A percentile compares a stretch with the other conserved stretches of the same genome.
Conservation (phyloP, 2,329 filamentous ascomycete species). For the Zymoseptoria pseudotritici region DNA sequence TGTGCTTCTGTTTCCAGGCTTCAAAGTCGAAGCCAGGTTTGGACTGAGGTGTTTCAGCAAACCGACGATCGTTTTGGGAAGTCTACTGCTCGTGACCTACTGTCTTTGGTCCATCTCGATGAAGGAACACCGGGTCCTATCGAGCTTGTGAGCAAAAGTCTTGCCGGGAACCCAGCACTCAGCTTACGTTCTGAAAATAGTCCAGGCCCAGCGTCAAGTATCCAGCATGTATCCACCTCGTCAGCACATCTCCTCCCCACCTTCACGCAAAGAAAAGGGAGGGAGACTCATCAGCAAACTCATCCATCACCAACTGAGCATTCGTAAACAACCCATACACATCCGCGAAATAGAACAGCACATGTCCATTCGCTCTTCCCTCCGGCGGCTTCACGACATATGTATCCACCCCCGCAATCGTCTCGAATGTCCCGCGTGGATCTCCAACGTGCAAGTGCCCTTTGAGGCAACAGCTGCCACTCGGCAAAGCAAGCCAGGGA, state of each 20-base stretch:
- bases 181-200: conserved; percentile 16
- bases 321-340: conserved; percentile 20
- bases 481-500: conserved; percentile 8
- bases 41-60: not conserved
- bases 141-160: not conserved
- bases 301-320: conserved; percentile 17
- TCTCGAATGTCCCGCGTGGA: conserved; percentile 12
- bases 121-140: conserved; percentile 16
- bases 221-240: conserved; percentile 13
- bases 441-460: conserved; percentile 17
- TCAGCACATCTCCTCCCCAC: not conserved
- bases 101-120: conserved; percentile 23
- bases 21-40: conserved; percentile 41
- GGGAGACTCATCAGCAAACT: conserved; percentile 10
- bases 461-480: conserved; percentile 16
- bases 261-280: not conserved
- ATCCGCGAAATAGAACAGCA: conserved; percentile 19
- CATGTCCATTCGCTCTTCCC: conserved; percentile 14
- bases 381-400: conserved; percentile 13
- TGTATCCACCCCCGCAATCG: conserved; percentile 16
- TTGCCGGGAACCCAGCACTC: not conserved
- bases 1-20: conserved; percentile 44
- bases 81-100: not conserved
- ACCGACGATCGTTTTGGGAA: no score
- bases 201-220: conserved; percentile 16